Evolutionary conservation across 2,329 filamentous ascomycete species (phyloP).

Genomic region (Periconia sp.): DNA sequence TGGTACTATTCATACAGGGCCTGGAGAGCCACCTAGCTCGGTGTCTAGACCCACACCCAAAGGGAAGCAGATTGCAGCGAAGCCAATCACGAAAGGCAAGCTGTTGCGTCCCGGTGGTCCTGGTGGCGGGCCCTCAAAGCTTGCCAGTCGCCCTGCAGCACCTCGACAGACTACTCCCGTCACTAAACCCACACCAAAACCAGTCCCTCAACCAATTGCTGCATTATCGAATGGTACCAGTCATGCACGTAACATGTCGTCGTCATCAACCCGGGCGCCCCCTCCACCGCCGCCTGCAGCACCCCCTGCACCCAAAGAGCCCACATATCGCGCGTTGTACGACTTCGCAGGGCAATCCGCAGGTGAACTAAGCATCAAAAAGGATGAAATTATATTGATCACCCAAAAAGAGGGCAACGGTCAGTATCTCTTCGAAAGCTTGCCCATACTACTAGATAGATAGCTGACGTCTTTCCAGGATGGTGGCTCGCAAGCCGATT

Average conservation of each 20-base stretch:
- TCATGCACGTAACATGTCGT: conserved; percentile 49
- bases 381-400: conserved; percentile 84
- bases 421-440: conserved; percentile 54
- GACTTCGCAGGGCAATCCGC: conserved; percentile 85
- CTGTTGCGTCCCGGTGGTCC: conserved; percentile 91
- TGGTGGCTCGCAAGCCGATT: conserved; percentile 93
- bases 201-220: conserved; percentile 63
- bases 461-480: conserved; percentile 60
- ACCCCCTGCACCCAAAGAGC: conserved; percentile 66
- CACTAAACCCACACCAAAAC: conserved; percentile 46
- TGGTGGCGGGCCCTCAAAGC: conserved; percentile 76
- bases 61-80: conserved; percentile 82
- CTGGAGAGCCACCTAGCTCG: conserved; percentile 83
- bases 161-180: conserved; percentile 44
- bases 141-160: conserved; percentile 59
- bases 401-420: conserved; percentile 96
- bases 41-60: conserved; percentile 84
- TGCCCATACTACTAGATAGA: background rate
- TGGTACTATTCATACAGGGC: conserved; percentile 83
- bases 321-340: conserved; percentile 88
- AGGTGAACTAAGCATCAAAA: conserved; percentile 82
- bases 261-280: conserved; percentile 54
- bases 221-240: conserved; percentile 55
- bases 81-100: conserved; percentile 92
- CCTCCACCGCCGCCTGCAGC: conserved; percentile 71